These are phyloP conservation scores for Hypsizygus ulmarius DNA, from an alignment of 1,284 basidiomycete species.

Conservation along the genomic window DNA sequence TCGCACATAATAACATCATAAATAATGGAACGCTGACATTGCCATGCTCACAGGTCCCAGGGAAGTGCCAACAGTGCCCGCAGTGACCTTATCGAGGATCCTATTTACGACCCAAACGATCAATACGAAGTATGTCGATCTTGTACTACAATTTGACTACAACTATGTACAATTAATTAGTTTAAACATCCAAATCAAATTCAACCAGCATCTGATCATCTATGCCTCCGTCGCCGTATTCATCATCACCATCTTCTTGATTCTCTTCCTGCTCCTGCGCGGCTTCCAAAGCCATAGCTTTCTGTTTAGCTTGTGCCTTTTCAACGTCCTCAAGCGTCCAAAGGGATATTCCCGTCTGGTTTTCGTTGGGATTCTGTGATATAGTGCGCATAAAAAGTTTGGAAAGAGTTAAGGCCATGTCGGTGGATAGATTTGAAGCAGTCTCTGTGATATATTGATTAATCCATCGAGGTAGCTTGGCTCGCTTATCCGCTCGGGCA, in stretches of 20 bases:
- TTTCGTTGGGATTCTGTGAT: conserved; percentile 94
- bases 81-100: conserved; percentile 12
- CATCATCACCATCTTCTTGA: conserved; percentile 46
- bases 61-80: conserved; percentile 41
- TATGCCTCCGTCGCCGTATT: conserved; percentile 72
- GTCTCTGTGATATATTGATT: conserved; percentile 99
- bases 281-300: conserved; percentile 49
- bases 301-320: conserved; percentile 78
- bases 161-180: background rate
- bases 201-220: conserved; percentile 64
- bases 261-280: conserved; percentile 35
- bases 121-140: conserved; percentile 1
- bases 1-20: background rate
- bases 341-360: conserved; percentile 90
- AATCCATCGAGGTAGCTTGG: conserved; percentile 98
- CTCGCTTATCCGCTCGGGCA: conserved; percentile 93
- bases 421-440: conserved; percentile 95
- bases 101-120: background rate
- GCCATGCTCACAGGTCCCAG: conserved; percentile 33
- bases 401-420: conserved; percentile 95
- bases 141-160: conserved; percentile 8
- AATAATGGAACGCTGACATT: conserved; percentile 7
- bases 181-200: conserved; percentile 43
- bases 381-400: conserved; percentile 98
- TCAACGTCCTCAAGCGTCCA: conserved; percentile 91